Evolutionary conservation across 2,329 filamentous ascomycete species (phyloP).

Genomic region (Beauveria rudraprayagi): DNA sequence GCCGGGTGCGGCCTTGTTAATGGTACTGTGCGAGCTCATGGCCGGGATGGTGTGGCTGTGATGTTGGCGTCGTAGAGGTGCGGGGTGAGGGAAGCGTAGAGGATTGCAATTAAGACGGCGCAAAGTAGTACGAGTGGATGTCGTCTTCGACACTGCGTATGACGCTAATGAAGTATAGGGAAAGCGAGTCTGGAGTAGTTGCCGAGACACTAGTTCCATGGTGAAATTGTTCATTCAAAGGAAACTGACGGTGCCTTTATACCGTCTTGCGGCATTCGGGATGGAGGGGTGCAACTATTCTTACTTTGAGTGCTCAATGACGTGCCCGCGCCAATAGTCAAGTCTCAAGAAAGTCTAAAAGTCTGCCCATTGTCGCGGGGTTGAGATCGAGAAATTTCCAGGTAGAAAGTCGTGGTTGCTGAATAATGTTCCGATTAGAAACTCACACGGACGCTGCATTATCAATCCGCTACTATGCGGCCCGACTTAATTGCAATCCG

Average conservation of each 20-base stretch:
- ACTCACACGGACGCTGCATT: not conserved
- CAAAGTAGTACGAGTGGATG: not conserved
- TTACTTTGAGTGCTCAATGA: not conserved
- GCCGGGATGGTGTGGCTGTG: not conserved
- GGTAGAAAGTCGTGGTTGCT: not conserved
- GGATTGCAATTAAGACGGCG: not conserved
- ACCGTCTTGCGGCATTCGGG: not conserved
- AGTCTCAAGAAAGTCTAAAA: no score
- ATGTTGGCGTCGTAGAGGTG: not conserved
- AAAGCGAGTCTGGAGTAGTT: not conserved
- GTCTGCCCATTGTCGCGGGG: not conserved
- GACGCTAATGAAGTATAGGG: not conserved
- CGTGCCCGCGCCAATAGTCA: not conserved
- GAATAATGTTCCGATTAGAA: not conserved
- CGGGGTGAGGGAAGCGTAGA: not conserved
- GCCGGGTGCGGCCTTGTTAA: slow-evolving; percentile 34
- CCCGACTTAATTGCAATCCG: not conserved
- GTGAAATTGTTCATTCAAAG: not conserved
- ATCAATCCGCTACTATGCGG: not conserved
- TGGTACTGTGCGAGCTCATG: slow-evolving; percentile 10
- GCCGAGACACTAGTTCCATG: not conserved
- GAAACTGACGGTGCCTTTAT: not conserved
- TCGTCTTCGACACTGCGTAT: not conserved
- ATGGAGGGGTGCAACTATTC: not conserved
- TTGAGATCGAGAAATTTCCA: not conserved